Evolutionary conservation across 345 rosid genomes (phyloP).

Genomic region (Rhodamnia rubescens): DNA sequence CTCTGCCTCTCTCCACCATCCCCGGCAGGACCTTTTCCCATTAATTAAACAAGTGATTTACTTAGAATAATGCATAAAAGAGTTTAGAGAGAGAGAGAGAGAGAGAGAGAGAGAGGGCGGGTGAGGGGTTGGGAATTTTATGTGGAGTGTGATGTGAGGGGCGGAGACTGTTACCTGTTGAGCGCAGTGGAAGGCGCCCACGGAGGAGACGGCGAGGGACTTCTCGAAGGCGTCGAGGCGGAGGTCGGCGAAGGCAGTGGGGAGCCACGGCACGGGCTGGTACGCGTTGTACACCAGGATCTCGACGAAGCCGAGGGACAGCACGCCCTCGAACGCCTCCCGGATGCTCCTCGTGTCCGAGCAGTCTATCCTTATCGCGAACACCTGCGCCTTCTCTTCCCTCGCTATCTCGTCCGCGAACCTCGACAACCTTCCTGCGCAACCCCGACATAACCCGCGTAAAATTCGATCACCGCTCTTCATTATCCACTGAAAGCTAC

Average conservation of each 20-base stretch:
- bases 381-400: slow-evolving; percentile 87
- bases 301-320: slow-evolving; percentile 83
- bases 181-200: slow-evolving; percentile 76
- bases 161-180: slow-evolving; percentile 41
- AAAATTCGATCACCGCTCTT: neutral
- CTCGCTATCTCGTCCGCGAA: slow-evolving; percentile 96
- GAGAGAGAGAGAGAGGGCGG: neutral
- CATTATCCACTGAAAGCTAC: neutral
- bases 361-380: slow-evolving; percentile 91
- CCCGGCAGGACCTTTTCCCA: slow-evolving; percentile 53
- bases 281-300: slow-evolving; percentile 86
- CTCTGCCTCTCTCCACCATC: slow-evolving; percentile 84
- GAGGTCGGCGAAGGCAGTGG: slow-evolving; percentile 56
- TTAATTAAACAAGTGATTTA: neutral
- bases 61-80: neutral
- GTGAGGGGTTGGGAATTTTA: neutral
- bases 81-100: neutral
- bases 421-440: slow-evolving; percentile 53
- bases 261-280: slow-evolving; percentile 32
- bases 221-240: slow-evolving; percentile 62
- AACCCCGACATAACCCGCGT: neutral
- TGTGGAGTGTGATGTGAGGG: neutral
- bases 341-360: slow-evolving; percentile 70
- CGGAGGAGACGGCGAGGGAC: slow-evolving; percentile 65
- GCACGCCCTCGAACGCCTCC: slow-evolving; percentile 94